phyloP scores from a whole-genome alignment of 257 asterid species.

The Solanum tarijense region DNA sequence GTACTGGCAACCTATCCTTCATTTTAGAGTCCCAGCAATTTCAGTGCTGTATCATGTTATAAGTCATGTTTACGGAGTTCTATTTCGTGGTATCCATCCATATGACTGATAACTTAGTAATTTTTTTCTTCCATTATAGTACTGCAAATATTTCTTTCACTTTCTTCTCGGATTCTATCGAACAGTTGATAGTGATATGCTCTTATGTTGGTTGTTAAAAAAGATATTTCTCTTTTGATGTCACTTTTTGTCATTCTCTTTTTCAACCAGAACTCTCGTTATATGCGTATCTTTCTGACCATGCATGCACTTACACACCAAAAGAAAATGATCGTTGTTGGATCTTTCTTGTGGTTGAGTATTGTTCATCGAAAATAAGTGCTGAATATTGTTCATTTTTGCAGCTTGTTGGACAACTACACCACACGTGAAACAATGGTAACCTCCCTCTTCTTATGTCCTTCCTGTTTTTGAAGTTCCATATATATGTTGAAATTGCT shows the following conservation, averaged over 20 bases:
- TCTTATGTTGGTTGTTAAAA: not conserved
- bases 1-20: not conserved
- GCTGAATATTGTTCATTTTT: not conserved
- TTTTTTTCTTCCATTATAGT: not conserved
- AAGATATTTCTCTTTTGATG: not conserved
- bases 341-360: not conserved
- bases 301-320: not conserved
- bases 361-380: not conserved
- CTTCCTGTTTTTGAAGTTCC: not conserved
- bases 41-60: not conserved
- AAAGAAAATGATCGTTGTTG: not conserved
- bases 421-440: slow-evolving; percentile 79
- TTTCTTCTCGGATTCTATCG: not conserved
- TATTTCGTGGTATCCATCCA: not conserved
- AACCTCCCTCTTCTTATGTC: not conserved
- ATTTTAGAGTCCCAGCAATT: not conserved
- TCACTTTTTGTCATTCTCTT: not conserved
- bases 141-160: not conserved
- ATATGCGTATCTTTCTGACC: not conserved
- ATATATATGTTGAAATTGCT: not conserved
- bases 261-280: not conserved
- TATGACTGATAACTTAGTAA: not conserved
- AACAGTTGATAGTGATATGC: not conserved
- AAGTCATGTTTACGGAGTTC: not conserved
- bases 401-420: slow-evolving; percentile 94